These are phyloP conservation scores for Neurospora discreta DNA, from an alignment of 495 filamentous ascomycete species.

Conservation along the genomic window DNA sequence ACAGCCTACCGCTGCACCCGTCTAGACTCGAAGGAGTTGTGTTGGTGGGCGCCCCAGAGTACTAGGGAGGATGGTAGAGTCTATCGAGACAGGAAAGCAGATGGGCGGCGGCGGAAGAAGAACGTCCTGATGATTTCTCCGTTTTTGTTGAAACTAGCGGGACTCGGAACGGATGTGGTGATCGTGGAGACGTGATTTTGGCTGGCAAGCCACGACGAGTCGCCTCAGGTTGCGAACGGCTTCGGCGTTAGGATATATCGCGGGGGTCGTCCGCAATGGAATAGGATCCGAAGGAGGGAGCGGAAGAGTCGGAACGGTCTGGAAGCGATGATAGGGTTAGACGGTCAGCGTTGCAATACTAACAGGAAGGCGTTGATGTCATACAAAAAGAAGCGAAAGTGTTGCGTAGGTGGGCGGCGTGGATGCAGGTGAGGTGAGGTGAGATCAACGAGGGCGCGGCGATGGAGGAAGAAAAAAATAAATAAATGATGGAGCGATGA, in stretches of 20 bases:
- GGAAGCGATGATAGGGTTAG: background rate
- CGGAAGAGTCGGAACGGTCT: slow-evolving; percentile 2
- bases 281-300: slow-evolving; percentile 4
- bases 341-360: background rate
- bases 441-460: background rate
- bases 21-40: slow-evolving; percentile 17
- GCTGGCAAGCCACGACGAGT: background rate
- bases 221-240: background rate
- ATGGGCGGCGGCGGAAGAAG: slow-evolving; percentile 30
- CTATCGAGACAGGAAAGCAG: slow-evolving; percentile 35
- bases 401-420: background rate
- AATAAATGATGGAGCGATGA: slow-evolving; percentile 1
- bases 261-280: background rate
- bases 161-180: slow-evolving; percentile 4
- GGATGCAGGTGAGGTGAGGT: background rate
- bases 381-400: background rate
- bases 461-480: background rate
- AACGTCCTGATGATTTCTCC: slow-evolving; percentile 32
- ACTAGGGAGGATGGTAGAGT: slow-evolving; percentile 38
- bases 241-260: slow-evolving; percentile 12
- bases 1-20: slow-evolving; percentile 34
- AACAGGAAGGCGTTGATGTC: background rate
- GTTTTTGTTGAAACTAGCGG: slow-evolving; percentile 21
- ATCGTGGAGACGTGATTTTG: slow-evolving; percentile 5
- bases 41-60: slow-evolving; percentile 10